These are phyloP conservation scores for Circinella umbellata DNA, from an alignment of 371 early-diverging fungal species.

Conservation along the genomic window DNA sequence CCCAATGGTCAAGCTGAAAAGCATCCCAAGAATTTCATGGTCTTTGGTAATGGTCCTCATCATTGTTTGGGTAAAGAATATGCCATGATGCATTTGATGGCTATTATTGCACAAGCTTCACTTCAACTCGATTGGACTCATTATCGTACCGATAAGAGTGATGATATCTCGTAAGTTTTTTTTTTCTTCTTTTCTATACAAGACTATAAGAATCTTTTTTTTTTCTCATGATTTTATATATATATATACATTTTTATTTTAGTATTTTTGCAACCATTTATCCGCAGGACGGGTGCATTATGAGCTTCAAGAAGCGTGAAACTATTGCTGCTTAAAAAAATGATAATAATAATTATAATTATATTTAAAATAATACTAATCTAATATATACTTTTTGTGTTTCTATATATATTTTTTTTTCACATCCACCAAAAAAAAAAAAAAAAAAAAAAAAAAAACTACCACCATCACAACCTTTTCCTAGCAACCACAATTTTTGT, in stretches of 20 bases:
- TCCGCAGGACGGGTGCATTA: constrained; percentile 57
- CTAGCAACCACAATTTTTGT: too few relatives aligned
- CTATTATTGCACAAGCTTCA: constrained; percentile 45
- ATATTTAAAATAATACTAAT: too few relatives aligned
- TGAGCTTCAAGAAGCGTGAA: constrained; percentile 52
- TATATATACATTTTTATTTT: neutral
- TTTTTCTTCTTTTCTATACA: neutral
- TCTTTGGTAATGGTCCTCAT: constrained; percentile 51
- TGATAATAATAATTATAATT: constrained; percentile 1
- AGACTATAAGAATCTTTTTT: neutral
- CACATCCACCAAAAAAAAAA: too few relatives aligned
- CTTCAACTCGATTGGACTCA: constrained; percentile 44
- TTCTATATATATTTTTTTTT: too few relatives aligned
- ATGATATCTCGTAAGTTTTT: constrained; percentile 48
- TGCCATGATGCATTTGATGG: constrained; percentile 48
- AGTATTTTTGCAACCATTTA: constrained; percentile 59
- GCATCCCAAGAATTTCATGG: constrained; percentile 49
- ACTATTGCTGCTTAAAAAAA: constrained; percentile 8
- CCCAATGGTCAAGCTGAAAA: constrained; percentile 41
- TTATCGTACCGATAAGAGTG: constrained; percentile 46
- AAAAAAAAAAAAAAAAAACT: too few relatives aligned
- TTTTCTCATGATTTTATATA: neutral
- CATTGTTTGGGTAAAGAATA: constrained; percentile 51
- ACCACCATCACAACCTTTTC: too few relatives aligned
- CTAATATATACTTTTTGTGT: too few relatives aligned